Percentiles rank a stretch among this genome's conserved stretches.
Conservation (phyloP, 2,329 filamentous ascomycete genomes). For the Aspergillus felis region DNA sequence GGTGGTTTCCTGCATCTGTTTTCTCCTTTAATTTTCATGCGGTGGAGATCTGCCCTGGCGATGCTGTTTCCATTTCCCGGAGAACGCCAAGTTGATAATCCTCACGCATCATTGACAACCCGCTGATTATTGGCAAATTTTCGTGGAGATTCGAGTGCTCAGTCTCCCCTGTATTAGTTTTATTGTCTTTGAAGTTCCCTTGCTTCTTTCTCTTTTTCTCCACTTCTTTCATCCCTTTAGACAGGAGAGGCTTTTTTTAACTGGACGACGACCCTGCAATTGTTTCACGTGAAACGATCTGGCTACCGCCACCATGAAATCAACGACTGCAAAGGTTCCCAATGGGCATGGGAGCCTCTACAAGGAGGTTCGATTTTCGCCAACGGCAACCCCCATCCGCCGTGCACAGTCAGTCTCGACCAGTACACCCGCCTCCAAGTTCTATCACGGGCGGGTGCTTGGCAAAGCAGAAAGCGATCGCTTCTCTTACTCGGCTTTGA, state of each 20-base stretch:
- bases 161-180: neutral
- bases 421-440: constrained; percentile 28
- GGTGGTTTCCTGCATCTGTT: neutral
- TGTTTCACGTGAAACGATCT: constrained; percentile 6
- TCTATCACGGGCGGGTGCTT: constrained; percentile 20
- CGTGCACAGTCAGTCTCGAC: constrained; percentile 39
- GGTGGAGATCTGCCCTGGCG: too few relatives aligned
- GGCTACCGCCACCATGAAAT: constrained; percentile 20
- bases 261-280: neutral
- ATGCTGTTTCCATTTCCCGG: too few relatives aligned
- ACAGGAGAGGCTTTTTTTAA: neutral
- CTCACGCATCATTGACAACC: neutral
- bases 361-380: constrained; percentile 43
- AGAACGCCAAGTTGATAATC: too few relatives aligned
- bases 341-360: constrained; percentile 34
- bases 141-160: neutral
- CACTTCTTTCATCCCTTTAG: neutral
- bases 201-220: neutral
- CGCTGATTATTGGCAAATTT: neutral
- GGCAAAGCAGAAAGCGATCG: constrained; percentile 15
- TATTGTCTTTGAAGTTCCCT: too few relatives aligned
- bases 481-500: constrained; percentile 21
- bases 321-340: constrained; percentile 18
- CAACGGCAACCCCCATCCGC: constrained; percentile 32
- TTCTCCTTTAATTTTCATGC: neutral